These are phyloP conservation scores for Saccharomyces hybrid DNA, from an alignment of 1,139 yeast species.

Conservation along the genomic window DNA sequence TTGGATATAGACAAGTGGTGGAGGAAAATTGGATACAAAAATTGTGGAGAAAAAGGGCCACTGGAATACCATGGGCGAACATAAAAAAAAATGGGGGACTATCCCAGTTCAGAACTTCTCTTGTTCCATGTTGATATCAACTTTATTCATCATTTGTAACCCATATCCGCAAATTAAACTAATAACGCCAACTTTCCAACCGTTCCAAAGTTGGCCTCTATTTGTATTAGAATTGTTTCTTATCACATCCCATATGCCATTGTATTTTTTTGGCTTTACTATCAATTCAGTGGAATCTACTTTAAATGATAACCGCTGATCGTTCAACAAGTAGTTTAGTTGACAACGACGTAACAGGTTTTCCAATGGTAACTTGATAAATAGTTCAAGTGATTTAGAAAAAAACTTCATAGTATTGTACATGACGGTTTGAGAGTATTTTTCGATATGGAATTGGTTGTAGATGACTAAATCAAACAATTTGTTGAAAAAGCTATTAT, in stretches of 20 bases:
- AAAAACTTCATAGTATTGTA: constrained; percentile 47
- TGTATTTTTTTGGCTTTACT: constrained; percentile 45
- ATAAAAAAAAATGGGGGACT: too few species aligned
- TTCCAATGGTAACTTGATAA: constrained; percentile 78
- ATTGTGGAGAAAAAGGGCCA: not conserved
- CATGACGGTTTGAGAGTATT: constrained; percentile 53
- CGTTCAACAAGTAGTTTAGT: constrained; percentile 45
- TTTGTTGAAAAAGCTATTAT: constrained; percentile 43
- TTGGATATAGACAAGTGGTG: constrained; percentile 2
- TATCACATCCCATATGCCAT: constrained; percentile 44
- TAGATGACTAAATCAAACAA: constrained; percentile 69
- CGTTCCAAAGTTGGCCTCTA: constrained; percentile 61
- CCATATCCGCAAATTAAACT: constrained; percentile 84
- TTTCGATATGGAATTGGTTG: constrained; percentile 59
- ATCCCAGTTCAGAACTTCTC: constrained; percentile 29
- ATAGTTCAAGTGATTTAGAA: constrained; percentile 57
- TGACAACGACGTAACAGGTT: constrained; percentile 81
- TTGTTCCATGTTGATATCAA: constrained; percentile 37
- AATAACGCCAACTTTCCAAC: constrained; percentile 82
- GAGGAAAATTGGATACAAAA: not conserved
- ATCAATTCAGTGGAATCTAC: constrained; percentile 38
- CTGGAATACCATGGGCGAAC: not conserved
- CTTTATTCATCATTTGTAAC: constrained; percentile 52
- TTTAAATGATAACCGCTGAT: constrained; percentile 24
- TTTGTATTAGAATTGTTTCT: constrained; percentile 34